Evolutionary conservation across 2,329 filamentous ascomycete genomes (phyloP).

Genomic region (Scorias spongiosa): DNA sequence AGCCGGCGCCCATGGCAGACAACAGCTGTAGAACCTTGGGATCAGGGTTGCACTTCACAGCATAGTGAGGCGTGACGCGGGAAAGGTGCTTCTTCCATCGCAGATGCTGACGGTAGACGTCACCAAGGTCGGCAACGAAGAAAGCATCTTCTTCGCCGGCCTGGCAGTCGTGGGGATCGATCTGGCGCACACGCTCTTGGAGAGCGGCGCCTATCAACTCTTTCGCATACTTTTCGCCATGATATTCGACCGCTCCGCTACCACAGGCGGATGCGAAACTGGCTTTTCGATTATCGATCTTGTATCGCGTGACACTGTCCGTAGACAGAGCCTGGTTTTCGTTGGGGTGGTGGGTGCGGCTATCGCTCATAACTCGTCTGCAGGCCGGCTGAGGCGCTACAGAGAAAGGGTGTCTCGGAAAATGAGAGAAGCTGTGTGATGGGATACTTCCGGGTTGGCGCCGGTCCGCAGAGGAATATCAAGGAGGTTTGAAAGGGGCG

Average conservation of each 20-base stretch:
- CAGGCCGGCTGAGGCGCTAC: conserved; percentile 1
- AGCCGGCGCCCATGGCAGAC: conserved; percentile 76
- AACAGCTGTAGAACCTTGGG: conserved; percentile 76
- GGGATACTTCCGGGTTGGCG: background rate
- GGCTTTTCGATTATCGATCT: conserved; percentile 1
- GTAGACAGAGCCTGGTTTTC: conserved; percentile 23
- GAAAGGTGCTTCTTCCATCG: conserved; percentile 92
- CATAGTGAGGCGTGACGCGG: conserved; percentile 92
- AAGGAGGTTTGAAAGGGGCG: conserved; percentile 90
- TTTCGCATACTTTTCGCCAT: conserved; percentile 46
- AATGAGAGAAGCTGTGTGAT: conserved; percentile 1
- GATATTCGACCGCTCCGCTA: conserved; percentile 19
- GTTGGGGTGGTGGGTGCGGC: conserved; percentile 40
- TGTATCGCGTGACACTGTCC: conserved; percentile 14
- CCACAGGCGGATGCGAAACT: conserved; percentile 12
- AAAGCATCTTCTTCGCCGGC: conserved; percentile 94
- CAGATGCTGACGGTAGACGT: conserved; percentile 96
- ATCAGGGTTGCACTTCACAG: conserved; percentile 98
- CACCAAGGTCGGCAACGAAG: conserved; percentile 93
- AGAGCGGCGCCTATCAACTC: conserved; percentile 75
- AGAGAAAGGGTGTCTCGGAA: conserved; percentile 8
- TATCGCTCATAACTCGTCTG: conserved; percentile 55
- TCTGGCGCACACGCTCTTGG: conserved; percentile 65
- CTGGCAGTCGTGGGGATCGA: conserved; percentile 78
- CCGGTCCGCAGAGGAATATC: conserved; percentile 33